These are phyloP conservation scores for Stenogyne calaminthoides DNA, from an alignment of 305 asterid genomes.

Conservation along the genomic window DNA sequence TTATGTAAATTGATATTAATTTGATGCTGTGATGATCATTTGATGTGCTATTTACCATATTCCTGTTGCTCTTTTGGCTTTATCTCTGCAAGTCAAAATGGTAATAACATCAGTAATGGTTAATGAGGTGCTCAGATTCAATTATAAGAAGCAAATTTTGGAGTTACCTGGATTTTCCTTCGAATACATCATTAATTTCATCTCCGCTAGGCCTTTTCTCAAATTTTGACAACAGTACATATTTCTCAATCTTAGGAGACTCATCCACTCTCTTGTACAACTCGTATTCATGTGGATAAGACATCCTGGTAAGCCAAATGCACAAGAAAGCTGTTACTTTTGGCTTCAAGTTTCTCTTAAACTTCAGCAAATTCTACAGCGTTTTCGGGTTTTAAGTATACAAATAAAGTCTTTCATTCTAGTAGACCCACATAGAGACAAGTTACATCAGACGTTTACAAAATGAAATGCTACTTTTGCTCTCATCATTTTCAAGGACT, in stretches of 20 bases:
- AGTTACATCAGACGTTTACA: background rate
- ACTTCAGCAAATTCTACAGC: constrained; percentile 2
- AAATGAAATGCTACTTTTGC: constrained; percentile 9
- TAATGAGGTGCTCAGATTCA: background rate
- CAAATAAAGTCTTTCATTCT: background rate
- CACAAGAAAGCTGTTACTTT: background rate
- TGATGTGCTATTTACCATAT: constrained; percentile 60
- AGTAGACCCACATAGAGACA: background rate
- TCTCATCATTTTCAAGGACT: background rate
- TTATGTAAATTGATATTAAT: too few relatives aligned
- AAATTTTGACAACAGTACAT: constrained; percentile 57
- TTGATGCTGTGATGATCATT: constrained; percentile 19
- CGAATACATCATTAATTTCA: constrained; percentile 81
- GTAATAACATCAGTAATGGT: constrained; percentile 19
- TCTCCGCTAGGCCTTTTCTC: constrained; percentile 69
- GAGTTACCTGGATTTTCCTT: constrained; percentile 77
- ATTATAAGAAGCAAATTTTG: constrained; percentile 6
- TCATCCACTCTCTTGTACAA: constrained; percentile 85
- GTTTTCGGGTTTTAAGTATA: background rate
- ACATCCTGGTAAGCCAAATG: constrained; percentile 58
- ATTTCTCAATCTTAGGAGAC: constrained; percentile 78
- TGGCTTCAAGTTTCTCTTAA: background rate
- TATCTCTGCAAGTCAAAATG: constrained; percentile 51
- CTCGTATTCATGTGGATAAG: constrained; percentile 77
- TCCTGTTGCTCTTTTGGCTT: constrained; percentile 58